A percentile compares a stretch with the other conserved stretches of the same genome.
Evolutionary conservation across 83 land plant genomes (phyloP).

Genomic region (Isoetes engelmannii): DNA sequence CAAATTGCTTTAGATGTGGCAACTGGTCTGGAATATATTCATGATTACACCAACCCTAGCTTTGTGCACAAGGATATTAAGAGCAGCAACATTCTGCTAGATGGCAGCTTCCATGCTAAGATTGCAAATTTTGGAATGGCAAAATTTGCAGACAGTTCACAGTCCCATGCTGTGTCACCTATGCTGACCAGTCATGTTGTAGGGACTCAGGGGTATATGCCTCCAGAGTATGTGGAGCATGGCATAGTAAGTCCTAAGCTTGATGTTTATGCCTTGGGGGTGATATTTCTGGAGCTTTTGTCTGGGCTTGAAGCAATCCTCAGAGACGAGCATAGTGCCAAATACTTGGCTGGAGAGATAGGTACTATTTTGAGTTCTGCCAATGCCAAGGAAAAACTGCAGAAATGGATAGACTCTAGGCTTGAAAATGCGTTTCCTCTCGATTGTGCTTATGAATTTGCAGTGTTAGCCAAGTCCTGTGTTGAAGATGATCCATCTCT

Average conservation of each 20-base stretch:
- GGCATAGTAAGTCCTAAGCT: constrained; percentile 43
- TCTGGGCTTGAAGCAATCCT: constrained; percentile 45
- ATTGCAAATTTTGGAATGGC: constrained; percentile 39
- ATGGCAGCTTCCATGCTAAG: constrained; percentile 42
- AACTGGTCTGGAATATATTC: constrained; percentile 49
- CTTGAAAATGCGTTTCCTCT: constrained; percentile 7
- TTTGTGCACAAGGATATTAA: constrained; percentile 46
- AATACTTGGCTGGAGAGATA: not conserved
- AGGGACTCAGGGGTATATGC: constrained; percentile 50
- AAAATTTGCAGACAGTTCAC: constrained; percentile 17
- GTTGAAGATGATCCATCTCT: constrained; percentile 3
- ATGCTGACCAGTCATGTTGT: constrained; percentile 24
- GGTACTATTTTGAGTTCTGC: not conserved
- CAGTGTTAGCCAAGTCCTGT: constrained; percentile 6
- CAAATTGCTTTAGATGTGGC: constrained; percentile 52
- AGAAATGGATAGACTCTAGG: constrained; percentile 4
- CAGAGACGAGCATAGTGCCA: too few relatives aligned
- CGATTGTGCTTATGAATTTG: constrained; percentile 8
- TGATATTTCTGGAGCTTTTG: constrained; percentile 44
- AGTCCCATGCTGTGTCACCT: constrained; percentile 6
- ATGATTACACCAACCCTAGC: constrained; percentile 41
- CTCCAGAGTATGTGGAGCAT: constrained; percentile 50
- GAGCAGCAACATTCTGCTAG: constrained; percentile 46
- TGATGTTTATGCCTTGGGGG: constrained; percentile 59
- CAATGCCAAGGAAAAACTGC: not conserved